Conservation (phyloP, 1,139 yeast species). For the Saccharomyces hybrid region DNA sequence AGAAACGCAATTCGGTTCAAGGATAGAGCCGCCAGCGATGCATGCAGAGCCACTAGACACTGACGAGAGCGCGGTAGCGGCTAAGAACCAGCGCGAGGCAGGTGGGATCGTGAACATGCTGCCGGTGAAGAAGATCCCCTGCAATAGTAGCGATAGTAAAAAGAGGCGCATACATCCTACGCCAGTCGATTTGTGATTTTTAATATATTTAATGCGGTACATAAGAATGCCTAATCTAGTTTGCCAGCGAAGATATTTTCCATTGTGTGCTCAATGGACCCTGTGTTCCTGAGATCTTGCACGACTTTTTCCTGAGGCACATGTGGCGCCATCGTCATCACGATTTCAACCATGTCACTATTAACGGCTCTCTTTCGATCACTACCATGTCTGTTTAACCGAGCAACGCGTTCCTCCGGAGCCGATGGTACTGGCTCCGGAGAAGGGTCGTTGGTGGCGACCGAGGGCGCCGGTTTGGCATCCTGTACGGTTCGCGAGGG, state of each 20-base stretch:
- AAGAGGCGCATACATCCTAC: neutral
- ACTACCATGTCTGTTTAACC: constrained; percentile 15
- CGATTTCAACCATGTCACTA: constrained; percentile 76
- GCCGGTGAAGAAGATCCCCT: constrained; percentile 16
- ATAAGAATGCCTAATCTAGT: neutral
- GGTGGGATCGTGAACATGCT: constrained; percentile 17
- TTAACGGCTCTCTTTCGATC: constrained; percentile 51
- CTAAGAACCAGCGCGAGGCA: neutral
- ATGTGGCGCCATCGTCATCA: constrained; percentile 74
- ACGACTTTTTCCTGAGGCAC: constrained; percentile 64
- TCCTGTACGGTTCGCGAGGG: constrained; percentile 3
- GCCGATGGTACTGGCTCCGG: neutral
- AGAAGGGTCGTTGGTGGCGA: neutral
- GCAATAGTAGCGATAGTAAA: constrained; percentile 1
- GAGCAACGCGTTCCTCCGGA: neutral
- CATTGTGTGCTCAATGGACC: constrained; percentile 74
- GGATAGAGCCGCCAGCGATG: neutral
- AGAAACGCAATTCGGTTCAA: constrained; percentile 11
- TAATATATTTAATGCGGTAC: neutral
- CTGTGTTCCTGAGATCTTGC: constrained; percentile 56
- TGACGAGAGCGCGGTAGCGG: neutral
- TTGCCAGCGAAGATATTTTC: constrained; percentile 45
- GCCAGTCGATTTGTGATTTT: neutral
- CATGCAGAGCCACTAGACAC: neutral
- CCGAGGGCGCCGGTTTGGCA: neutral